Conservation (phyloP, 2,329 filamentous ascomycete genomes). For the Penicillium decumbens region DNA sequence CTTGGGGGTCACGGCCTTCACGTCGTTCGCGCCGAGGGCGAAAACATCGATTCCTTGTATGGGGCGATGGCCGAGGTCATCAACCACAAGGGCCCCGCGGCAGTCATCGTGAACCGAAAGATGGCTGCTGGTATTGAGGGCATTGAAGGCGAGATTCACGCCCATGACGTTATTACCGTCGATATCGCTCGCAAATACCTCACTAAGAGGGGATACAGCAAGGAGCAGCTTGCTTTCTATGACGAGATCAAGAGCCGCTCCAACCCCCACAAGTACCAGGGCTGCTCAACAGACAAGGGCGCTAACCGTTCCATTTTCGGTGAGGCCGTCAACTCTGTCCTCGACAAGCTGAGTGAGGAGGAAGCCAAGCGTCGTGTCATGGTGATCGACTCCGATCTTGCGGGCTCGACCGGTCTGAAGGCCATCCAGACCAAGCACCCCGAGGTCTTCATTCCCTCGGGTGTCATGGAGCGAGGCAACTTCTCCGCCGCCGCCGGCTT, state of each 20-base stretch:
- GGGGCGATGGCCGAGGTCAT: constrained; percentile 30
- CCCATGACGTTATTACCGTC: constrained; percentile 39
- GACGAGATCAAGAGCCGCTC: constrained; percentile 31
- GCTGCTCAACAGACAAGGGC: constrained; percentile 35
- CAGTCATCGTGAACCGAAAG: constrained; percentile 29
- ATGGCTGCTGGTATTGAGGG: constrained; percentile 39
- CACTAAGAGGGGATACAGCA: constrained; percentile 34
- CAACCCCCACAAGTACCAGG: constrained; percentile 33
- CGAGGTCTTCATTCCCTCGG: constrained; percentile 37
- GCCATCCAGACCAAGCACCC: constrained; percentile 36
- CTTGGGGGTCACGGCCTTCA: constrained; percentile 37
- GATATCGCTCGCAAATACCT: constrained; percentile 37
- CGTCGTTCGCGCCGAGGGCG: constrained; percentile 35
- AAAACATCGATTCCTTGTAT: constrained; percentile 38
- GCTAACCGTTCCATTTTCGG: constrained; percentile 40
- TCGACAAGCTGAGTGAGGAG: constrained; percentile 35
- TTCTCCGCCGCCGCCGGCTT: constrained; percentile 41
- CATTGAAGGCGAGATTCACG: constrained; percentile 34
- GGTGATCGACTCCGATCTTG: constrained; percentile 41
- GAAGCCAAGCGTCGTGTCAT: constrained; percentile 37
- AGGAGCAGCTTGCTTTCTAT: constrained; percentile 33
- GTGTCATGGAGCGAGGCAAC: constrained; percentile 42
- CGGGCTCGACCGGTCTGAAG: constrained; percentile 39
- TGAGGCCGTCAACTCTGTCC: constrained; percentile 37
- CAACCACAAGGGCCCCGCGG: constrained; percentile 33